Evolutionary conservation across 2,329 filamentous ascomycete species (phyloP).

Genomic region (Fusarium sp.): DNA sequence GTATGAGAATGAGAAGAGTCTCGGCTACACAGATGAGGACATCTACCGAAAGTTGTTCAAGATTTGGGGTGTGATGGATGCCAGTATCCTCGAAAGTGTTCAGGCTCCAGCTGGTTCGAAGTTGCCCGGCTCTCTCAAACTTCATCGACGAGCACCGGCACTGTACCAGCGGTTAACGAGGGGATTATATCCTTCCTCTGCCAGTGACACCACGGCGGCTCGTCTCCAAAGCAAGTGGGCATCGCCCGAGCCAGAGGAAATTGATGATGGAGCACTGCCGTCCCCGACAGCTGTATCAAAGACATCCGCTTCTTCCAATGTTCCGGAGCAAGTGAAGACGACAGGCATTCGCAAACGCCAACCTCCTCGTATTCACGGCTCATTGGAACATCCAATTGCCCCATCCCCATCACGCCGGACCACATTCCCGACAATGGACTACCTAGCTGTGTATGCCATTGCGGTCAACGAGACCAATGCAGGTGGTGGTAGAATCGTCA

Average conservation of each 20-base stretch:
- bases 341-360: slow-evolving; percentile 37
- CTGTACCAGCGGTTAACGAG: slow-evolving; percentile 58
- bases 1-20: slow-evolving; percentile 63
- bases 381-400: slow-evolving; percentile 57
- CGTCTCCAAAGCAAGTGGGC: slow-evolving; percentile 23
- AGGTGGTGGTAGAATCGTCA: slow-evolving; percentile 61
- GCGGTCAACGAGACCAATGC: slow-evolving; percentile 66
- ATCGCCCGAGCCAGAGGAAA: slow-evolving; percentile 2
- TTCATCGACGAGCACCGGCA: slow-evolving; percentile 58
- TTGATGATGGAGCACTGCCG: slow-evolving; percentile 7
- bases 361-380: slow-evolving; percentile 56
- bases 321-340: slow-evolving; percentile 6
- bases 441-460: slow-evolving; percentile 61
- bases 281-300: slow-evolving; percentile 6
- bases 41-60: slow-evolving; percentile 58
- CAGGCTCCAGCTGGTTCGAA: slow-evolving; percentile 54
- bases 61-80: slow-evolving; percentile 64
- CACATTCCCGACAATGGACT: slow-evolving; percentile 61
- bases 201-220: slow-evolving; percentile 16
- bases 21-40: slow-evolving; percentile 61
- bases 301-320: not conserved
- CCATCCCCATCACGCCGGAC: slow-evolving; percentile 59
- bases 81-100: slow-evolving; percentile 61
- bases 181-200: slow-evolving; percentile 54
- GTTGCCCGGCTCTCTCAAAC: slow-evolving; percentile 59